Base-by-base conservation (phyloP, 106 monocot genomes). In the Cymbidium sinense region DNA sequence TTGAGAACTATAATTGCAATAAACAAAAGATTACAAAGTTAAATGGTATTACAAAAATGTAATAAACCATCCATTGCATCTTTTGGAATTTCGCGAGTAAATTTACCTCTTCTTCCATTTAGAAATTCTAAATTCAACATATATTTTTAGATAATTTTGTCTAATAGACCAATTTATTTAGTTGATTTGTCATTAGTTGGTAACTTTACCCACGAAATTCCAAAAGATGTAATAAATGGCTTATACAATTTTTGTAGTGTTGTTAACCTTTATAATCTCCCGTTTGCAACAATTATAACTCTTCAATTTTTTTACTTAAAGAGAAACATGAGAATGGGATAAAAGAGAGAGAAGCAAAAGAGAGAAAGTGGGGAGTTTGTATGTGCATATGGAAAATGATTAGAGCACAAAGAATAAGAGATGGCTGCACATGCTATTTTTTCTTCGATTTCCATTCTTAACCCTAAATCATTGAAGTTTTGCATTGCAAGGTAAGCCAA, bases 221-320 rank as follows among this genome's bases (percentile, higher is more conserved):
- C n/a, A n/a, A n/a, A n/a, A n/a, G n/a, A n/a, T n/a, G n/a, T n/a
- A n/a, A n/a, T n/a, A n/a, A n/a, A n/a, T n/a, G 21, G 58, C 20
- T 58, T 58, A 58, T 58, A 5, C 5, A 11, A 58, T 58, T 20
- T 18, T 58, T 58, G 58, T 1, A 21, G 58, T 20, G 35, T 8
- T 67, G 67, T 36, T 70, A 70, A 44, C 12, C 35, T 36, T 70
- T 70, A 35, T 36, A 70, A 70, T 70, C 70, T 70, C 36, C 70
- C 18, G 70, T 70, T 70, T 35, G 36, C 28, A 19, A 25, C 34
- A 70, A 36, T 67, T 67, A 67, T 5, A 36, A 17, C 36, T 58
- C 21, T 21, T 5, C 35, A 20, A 17, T 7, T 35, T 7, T 34
- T 35, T 20, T 20, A 20, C 12, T 58, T 15, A 0, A 6, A 47